Evolutionary conservation across 2,329 filamentous ascomycete genomes (phyloP).

Genomic region (Dactylellina sp.): DNA sequence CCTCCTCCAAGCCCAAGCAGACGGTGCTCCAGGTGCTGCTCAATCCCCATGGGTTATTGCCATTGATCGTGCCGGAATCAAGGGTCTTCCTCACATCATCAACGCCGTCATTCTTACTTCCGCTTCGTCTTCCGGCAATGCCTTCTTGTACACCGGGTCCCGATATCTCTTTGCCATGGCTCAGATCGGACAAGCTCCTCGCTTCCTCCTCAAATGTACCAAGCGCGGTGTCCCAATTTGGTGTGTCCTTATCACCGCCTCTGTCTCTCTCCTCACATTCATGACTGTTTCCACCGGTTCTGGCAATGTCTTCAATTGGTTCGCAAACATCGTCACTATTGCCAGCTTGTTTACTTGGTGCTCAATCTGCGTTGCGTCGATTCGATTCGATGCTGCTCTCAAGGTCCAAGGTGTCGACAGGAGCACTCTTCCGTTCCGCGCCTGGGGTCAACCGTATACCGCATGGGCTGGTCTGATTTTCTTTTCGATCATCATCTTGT

Average conservation of each 20-base stretch:
- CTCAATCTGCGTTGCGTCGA: conserved; percentile 70
- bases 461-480: conserved; percentile 72
- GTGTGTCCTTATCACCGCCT: conserved; percentile 65
- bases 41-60: conserved; percentile 70
- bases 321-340: conserved; percentile 76
- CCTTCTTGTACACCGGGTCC: conserved; percentile 69
- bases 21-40: conserved; percentile 62
- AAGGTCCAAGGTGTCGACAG: conserved; percentile 67
- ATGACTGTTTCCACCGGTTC: conserved; percentile 63
- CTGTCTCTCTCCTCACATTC: conserved; percentile 63
- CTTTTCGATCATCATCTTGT: conserved; percentile 73
- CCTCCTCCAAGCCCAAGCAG: conserved; percentile 66
- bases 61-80: conserved; percentile 66
- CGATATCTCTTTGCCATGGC: conserved; percentile 70
- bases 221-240: conserved; percentile 72
- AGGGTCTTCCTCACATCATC: conserved; percentile 73
- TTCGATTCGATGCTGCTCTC: conserved; percentile 72
- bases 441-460: conserved; percentile 72
- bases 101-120: conserved; percentile 76
- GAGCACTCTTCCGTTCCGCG: conserved; percentile 68
- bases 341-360: conserved; percentile 73
- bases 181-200: conserved; percentile 74
- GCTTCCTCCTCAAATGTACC: conserved; percentile 71
- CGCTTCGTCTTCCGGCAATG: conserved; percentile 71
- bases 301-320: conserved; percentile 73